These are phyloP conservation scores for Solanum medicagineum DNA, from an alignment of 257 asterid genomes.

Conservation along the genomic window DNA sequence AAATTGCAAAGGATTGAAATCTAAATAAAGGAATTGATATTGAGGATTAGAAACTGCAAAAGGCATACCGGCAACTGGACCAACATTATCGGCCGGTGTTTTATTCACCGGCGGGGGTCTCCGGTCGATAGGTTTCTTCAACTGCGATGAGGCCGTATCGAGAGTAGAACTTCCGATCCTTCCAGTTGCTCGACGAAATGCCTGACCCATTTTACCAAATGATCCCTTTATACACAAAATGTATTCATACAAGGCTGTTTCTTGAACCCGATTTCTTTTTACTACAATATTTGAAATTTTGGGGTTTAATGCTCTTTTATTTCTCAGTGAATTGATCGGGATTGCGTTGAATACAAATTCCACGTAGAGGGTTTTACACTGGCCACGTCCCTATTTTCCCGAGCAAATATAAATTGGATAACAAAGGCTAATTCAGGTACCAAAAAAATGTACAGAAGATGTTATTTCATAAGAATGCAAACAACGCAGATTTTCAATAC, in stretches of 20 bases:
- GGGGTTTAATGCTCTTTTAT: neutral
- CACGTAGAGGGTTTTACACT: neutral
- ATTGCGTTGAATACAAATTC: neutral
- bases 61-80: constrained; percentile 31
- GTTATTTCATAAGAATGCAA: too few relatives aligned
- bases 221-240: neutral
- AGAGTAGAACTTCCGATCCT: constrained; percentile 47
- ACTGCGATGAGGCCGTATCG: constrained; percentile 37
- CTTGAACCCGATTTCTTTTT: neutral
- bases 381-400: neutral
- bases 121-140: constrained; percentile 32
- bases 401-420: too few relatives aligned
- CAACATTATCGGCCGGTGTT: constrained; percentile 11
- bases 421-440: too few relatives aligned
- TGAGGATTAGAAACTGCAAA: neutral
- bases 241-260: neutral
- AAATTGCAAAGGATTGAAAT: neutral
- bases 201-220: constrained; percentile 67
- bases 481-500: too few relatives aligned
- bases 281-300: neutral
- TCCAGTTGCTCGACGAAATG: constrained; percentile 95
- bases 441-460: too few relatives aligned
- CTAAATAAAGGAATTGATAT: neutral
- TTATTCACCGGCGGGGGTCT: constrained; percentile 24
- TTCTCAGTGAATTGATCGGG: neutral